These are phyloP conservation scores for Cochlearia excelsa DNA, from an alignment of 345 rosid species.

Conservation along the genomic window DNA sequence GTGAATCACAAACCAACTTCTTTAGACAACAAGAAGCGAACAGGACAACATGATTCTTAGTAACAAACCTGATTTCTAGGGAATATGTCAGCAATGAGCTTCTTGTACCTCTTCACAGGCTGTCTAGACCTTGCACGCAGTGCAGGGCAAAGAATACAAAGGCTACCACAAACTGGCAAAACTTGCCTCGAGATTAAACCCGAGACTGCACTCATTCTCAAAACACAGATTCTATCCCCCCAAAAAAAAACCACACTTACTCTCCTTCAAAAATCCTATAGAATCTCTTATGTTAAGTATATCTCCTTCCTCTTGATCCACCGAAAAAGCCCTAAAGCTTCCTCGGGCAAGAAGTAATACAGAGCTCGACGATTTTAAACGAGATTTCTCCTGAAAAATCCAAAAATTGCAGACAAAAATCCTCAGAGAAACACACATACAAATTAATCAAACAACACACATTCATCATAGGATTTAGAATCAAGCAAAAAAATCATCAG, in stretches of 20 bases:
- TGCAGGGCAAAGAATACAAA: slow-evolving; percentile 85
- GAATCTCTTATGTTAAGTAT: slow-evolving; percentile 22
- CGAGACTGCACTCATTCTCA: slow-evolving; percentile 63
- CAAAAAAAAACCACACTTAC: slow-evolving; percentile 3
- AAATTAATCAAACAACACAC: slow-evolving; percentile 7
- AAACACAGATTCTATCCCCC: slow-evolving; percentile 11
- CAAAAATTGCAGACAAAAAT: background rate
- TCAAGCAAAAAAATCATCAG: background rate
- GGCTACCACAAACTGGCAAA: slow-evolving; percentile 86
- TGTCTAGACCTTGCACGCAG: slow-evolving; percentile 93
- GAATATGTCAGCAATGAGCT: slow-evolving; percentile 83
- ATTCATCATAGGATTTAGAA: slow-evolving; percentile 6
- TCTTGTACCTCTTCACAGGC: slow-evolving; percentile 97
- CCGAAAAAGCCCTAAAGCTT: slow-evolving; percentile 41
- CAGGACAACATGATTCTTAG: background rate
- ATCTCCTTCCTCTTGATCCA: slow-evolving; percentile 62
- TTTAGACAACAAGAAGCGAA: slow-evolving; percentile 8
- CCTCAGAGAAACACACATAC: background rate
- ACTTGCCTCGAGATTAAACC: slow-evolving; percentile 90
- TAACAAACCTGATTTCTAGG: slow-evolving; percentile 72
- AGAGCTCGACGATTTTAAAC: slow-evolving; percentile 38
- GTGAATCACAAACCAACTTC: background rate
- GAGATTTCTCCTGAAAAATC: slow-evolving; percentile 37
- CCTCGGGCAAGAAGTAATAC: slow-evolving; percentile 61
- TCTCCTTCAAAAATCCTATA: slow-evolving; percentile 1